phyloP scores from a whole-genome alignment of 1,284 basidiomycete species.

The Cryptococcus maquisensis region DNA sequence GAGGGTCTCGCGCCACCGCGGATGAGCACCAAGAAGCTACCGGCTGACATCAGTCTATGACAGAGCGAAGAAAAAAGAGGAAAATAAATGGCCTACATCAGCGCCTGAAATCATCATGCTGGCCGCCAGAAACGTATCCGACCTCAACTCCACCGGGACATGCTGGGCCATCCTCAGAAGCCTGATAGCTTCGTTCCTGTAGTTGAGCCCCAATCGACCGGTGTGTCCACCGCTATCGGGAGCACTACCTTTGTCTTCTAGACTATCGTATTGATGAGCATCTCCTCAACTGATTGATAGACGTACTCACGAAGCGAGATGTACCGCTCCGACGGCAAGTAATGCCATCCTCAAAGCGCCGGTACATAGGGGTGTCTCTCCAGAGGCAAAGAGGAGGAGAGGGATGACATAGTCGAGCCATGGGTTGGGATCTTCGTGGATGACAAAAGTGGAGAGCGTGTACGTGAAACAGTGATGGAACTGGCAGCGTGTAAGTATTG shows the following conservation, averaged over 20 bases:
- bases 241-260: conserved; percentile 11
- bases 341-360: conserved; percentile 32
- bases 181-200: conserved; percentile 22
- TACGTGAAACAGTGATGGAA: conserved; percentile 44
- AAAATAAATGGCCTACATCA: conserved; percentile 20
- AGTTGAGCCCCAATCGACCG: conserved; percentile 18
- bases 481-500: conserved; percentile 11
- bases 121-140: conserved; percentile 33
- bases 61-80: not conserved
- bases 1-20: conserved; percentile 33
- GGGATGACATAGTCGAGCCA: conserved; percentile 39
- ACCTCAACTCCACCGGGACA: conserved; percentile 20
- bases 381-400: conserved; percentile 34
- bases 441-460: conserved; percentile 37
- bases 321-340: conserved; percentile 35
- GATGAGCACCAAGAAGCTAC: conserved; percentile 30
- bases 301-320: conserved; percentile 22
- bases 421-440: conserved; percentile 38
- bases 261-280: conserved; percentile 1
- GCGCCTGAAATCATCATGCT: conserved; percentile 24
- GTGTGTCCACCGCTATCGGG: conserved; percentile 10
- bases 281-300: not conserved
- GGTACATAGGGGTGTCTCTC: conserved; percentile 23
- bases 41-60: not conserved
- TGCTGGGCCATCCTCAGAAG: conserved; percentile 26